Evolutionary conservation across 179 eudicot genomes (phyloP), one percentile per base, ranked within the genome.

Genomic region (Actinidia chinensis): DNA sequence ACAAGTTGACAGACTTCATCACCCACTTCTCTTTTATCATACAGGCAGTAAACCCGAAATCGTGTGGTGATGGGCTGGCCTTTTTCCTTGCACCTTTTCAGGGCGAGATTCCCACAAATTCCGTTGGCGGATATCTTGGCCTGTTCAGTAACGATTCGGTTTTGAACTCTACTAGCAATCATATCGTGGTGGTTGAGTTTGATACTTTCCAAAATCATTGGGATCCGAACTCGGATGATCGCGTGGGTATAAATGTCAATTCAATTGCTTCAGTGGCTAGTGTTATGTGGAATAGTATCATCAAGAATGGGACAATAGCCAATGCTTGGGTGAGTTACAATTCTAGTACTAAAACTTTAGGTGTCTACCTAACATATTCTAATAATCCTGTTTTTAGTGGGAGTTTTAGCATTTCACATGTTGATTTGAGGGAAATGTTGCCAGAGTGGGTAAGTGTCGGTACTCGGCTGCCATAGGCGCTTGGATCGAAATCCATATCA

Each of bases 281-380:
- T 70, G 74, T 70, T 14, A 51, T 75, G 1, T 77, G 81, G 88
- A 42, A 22, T 36, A 56, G 44, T 55, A 81, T 79, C 64, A 68
- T 88, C 14, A 77, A 75, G 68, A 72, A 77, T 54, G 84, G 84
- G 14, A 3, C 61, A 1, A 72, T 10, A 1, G 89, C 81, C 1
- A 81, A 86, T 80, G 89, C 83, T 50, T 88, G 91, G 91, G 68
- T 88, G 60, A 88, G 79, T 54, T 88, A 88, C 68, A 63, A 88
- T 70, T 83, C 86, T 9, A 77, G 79, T 59, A 75, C 83, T 1
- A 55, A 59, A 8, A 83, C 86, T 77, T 13, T 89, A 25, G 86
- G 88, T 76, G 89, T 85, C 2, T 87, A 71, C 50, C 67, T 87
- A 22, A 83, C 85, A 54, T 87, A 87, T 63, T 84, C 80, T 17